Evolutionary conservation across 768 basidiomycete species (phyloP).

Genomic region (Phylloporus sp.): DNA sequence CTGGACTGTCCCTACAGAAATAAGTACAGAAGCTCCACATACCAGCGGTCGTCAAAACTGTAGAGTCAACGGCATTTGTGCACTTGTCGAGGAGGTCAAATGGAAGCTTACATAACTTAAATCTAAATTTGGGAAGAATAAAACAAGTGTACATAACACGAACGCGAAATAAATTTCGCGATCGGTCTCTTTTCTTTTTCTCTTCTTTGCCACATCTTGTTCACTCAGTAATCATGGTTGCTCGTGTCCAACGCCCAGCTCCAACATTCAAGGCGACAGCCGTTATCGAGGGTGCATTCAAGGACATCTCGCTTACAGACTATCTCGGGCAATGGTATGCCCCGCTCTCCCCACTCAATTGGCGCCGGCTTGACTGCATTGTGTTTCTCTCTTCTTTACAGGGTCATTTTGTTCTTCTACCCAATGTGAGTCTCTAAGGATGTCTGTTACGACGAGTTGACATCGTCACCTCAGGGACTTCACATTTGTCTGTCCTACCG

Average conservation of each 20-base stretch:
- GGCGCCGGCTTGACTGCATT: background rate
- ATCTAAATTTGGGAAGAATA: background rate
- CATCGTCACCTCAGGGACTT: slow-evolving; percentile 54
- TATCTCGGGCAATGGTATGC: slow-evolving; percentile 78
- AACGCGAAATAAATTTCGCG: slow-evolving; percentile 16
- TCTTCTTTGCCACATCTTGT: background rate
- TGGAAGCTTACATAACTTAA: background rate
- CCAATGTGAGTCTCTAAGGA: slow-evolving; percentile 67
- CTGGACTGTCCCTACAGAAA: too few relatives aligned
- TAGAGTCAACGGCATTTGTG: background rate
- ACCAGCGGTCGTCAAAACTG: too few relatives aligned
- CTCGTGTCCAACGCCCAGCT: slow-evolving; percentile 78
- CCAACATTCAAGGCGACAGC: slow-evolving; percentile 74
- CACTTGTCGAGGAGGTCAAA: background rate
- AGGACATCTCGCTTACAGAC: slow-evolving; percentile 68
- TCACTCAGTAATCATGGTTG: slow-evolving; percentile 31
- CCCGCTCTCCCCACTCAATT: slow-evolving; percentile 1
- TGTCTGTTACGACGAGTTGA: background rate
- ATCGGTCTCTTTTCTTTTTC: background rate
- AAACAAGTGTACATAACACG: slow-evolving; percentile 32
- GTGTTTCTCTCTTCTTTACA: slow-evolving; percentile 27
- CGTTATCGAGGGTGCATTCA: slow-evolving; percentile 74
- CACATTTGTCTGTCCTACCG: slow-evolving; percentile 91
- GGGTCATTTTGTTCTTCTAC: slow-evolving; percentile 94
- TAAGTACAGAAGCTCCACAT: too few relatives aligned